Percentiles rank a stretch among this genome's conserved stretches.
Conservation (phyloP, 345 rosid species). For the Brassica cretica region DNA sequence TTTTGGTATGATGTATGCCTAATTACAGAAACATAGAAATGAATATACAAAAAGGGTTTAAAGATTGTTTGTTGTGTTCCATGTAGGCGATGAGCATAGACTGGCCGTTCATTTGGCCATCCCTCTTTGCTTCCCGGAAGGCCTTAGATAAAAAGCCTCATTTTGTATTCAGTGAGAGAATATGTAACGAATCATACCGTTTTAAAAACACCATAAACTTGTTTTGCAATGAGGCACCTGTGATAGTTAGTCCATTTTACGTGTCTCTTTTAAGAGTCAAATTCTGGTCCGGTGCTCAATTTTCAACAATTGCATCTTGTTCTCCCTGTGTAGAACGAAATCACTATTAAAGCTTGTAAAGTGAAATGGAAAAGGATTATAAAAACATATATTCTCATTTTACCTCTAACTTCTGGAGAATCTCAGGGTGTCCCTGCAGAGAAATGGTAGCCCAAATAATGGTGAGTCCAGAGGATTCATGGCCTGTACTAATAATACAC, state of each 20-base stretch:
- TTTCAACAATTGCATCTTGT: constrained; percentile 56
- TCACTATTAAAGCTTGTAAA: not conserved
- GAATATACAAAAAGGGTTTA: not conserved
- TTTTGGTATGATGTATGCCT: constrained; percentile 72
- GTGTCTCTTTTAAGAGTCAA: constrained; percentile 57
- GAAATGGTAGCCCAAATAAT: constrained; percentile 78
- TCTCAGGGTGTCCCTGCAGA: constrained; percentile 66
- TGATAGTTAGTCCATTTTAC: constrained; percentile 41
- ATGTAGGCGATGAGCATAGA: constrained; percentile 27
- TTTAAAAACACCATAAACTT: not conserved
- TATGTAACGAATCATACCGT: not conserved
- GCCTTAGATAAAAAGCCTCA: constrained; percentile 45
- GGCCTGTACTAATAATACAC: constrained; percentile 83
- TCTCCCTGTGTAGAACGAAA: constrained; percentile 48
- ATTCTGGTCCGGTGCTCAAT: constrained; percentile 46
- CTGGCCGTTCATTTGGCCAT: constrained; percentile 58
- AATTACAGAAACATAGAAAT: constrained; percentile 17
- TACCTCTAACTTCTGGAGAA: constrained; percentile 66
- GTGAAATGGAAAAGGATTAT: not conserved
- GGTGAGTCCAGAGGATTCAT: constrained; percentile 84
- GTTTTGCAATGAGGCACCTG: constrained; percentile 41
- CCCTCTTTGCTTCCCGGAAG: constrained; percentile 68
- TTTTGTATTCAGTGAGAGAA: constrained; percentile 1
- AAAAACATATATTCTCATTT: no score
- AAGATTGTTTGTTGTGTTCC: not conserved